Evolutionary conservation across 2,329 filamentous ascomycete species (phyloP), one percentile per base, ranked within the genome.

Genomic region (Trichoderma sp.): DNA sequence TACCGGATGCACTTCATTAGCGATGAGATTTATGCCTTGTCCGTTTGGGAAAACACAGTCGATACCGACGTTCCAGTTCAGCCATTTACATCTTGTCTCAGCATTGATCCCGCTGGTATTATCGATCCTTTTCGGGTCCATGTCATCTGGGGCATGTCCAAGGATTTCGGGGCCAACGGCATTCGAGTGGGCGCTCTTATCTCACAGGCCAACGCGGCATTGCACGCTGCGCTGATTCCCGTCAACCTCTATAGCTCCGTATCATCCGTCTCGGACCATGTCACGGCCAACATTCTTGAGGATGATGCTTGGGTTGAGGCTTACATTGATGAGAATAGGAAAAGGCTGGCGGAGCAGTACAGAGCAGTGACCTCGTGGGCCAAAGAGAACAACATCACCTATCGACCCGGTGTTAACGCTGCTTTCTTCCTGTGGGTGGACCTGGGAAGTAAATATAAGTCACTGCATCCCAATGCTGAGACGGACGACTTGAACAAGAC

Each of bases 101-200:
- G 84, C 0, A 83, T 88, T n/a, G 80, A 84, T 26, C 74, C 79
- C 0, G 71, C 74, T 0, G 82, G 78, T 0, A 74, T 86, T 20
- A 86, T 89, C 32, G 83, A 88, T 69, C 79, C 83, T 1, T 73
- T 76, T 8, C 80, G 84, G 1, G 80, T 90, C 0, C 88, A 90
- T 76, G 83, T 87, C 1, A 76, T 87, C 15, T 82, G 84, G 76
- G 80, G 81, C n/a, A 79, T 82, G 74, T 81, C 79, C 50, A 84
- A 86, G 75, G 87, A 88, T 75, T 90, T 89, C 76, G 85, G 86
- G n/a, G 84, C 85, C 20, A 88, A 87, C 50, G 88, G 88, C 1
- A 78, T 88, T 5, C 81, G 87, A 3, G 73, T 88, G 6, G 87
- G 87, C 0, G 81, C 79, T 11, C 77, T 88, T 11, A 79, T 87